These are phyloP conservation scores for Dothideomycetidae sp. DNA, from an alignment of 2,329 filamentous ascomycete genomes.

Conservation along the genomic window DNA sequence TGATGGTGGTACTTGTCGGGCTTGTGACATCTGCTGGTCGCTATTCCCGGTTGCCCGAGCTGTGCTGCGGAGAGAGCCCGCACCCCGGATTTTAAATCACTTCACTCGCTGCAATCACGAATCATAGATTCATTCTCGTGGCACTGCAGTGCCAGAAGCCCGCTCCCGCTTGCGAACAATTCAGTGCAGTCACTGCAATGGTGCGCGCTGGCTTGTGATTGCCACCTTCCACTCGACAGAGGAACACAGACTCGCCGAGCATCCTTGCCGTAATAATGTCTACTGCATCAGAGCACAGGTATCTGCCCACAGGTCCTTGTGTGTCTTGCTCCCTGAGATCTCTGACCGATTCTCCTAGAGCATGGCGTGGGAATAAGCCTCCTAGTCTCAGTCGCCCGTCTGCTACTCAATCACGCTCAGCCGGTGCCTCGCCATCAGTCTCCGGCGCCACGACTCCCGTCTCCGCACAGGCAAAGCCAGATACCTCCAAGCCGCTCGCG, in stretches of 20 bases:
- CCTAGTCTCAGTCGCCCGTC: slow-evolving; percentile 5
- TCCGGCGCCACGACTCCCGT: slow-evolving; percentile 5
- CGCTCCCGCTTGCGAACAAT: too few relatives aligned
- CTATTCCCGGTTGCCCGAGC: too few relatives aligned
- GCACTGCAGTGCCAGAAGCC: too few relatives aligned
- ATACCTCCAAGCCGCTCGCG: slow-evolving; percentile 4
- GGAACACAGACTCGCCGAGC: background rate
- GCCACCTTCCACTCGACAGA: background rate
- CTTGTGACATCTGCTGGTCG: too few relatives aligned
- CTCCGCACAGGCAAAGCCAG: slow-evolving; percentile 1
- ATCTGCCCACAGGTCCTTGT: background rate
- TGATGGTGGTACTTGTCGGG: too few relatives aligned
- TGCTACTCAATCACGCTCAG: slow-evolving; percentile 1
- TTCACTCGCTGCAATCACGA: too few relatives aligned
- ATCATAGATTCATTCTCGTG: too few relatives aligned
- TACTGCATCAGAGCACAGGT: slow-evolving; percentile 8
- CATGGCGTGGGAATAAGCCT: slow-evolving; percentile 6
- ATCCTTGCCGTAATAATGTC: slow-evolving; percentile 4
- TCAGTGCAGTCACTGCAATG: background rate
- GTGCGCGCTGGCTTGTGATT: background rate
- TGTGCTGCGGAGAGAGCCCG: too few relatives aligned
- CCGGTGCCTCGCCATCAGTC: background rate
- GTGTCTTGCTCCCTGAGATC: background rate
- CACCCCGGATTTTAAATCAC: too few relatives aligned
- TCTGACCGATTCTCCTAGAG: background rate